Evolutionary conservation across 441 rosid genomes (phyloP).

Genomic region (Manihot esculenta): DNA sequence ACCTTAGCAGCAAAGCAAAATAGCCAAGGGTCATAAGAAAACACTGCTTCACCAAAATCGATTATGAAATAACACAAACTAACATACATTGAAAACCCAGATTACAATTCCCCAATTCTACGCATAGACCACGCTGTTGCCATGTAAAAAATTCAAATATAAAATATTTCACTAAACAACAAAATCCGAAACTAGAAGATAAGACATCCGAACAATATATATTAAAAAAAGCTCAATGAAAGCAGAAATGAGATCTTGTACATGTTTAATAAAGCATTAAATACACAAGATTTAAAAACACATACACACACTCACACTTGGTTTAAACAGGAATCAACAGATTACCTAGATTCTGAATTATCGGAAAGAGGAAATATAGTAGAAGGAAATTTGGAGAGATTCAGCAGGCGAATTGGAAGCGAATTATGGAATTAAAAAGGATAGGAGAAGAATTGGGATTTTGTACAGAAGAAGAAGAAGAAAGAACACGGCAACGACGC

Average conservation of each 20-base stretch:
- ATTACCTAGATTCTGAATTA: not conserved
- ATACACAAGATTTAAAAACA: not conserved
- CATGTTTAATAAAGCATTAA: not conserved
- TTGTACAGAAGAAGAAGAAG: not conserved
- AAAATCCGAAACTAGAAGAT: too few species aligned
- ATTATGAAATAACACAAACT: not conserved
- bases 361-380: not conserved
- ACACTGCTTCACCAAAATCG: not conserved
- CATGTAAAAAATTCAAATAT: not conserved
- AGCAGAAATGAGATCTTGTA: not conserved
- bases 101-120: not conserved
- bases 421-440: not conserved
- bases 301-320: too few species aligned
- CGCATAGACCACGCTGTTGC: not conserved
- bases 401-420: not conserved
- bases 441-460: not conserved
- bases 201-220: too few species aligned
- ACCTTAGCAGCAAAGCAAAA: constrained; percentile 13
- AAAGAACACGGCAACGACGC: not conserved
- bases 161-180: not conserved
- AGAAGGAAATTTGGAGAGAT: not conserved
- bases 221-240: not conserved
- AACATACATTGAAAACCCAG: not conserved
- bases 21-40: not conserved
- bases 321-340: not conserved